Evolutionary conservation across 768 basidiomycete genomes (phyloP), one percentile per base, ranked within the genome.

Genomic region (Fomitopsis pulvina): DNA sequence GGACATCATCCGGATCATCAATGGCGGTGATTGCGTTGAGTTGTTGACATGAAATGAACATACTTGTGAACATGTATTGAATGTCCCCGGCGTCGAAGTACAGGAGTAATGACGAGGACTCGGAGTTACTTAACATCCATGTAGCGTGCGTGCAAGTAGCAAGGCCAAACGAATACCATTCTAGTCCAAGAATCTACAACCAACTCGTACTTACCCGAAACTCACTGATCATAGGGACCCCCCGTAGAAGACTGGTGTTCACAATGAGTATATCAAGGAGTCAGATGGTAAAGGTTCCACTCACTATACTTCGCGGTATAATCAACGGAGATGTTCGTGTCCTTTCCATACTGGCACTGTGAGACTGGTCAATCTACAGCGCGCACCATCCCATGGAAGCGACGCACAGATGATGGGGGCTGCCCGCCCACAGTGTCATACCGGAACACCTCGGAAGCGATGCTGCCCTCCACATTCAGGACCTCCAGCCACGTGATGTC

Each of bases 151-250:
- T n/a, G n/a, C n/a, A n/a, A n/a, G n/a, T n/a, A n/a, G n/a, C n/a
- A n/a, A n/a, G n/a, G n/a, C n/a, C n/a, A n/a, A n/a, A n/a, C n/a
- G n/a, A n/a, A n/a, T n/a, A n/a, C n/a, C n/a, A n/a, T n/a, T n/a
- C n/a, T n/a, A n/a, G n/a, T n/a, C n/a, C n/a, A n/a, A n/a, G n/a
- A n/a, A n/a, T n/a, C n/a, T n/a, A n/a, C n/a, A n/a, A n/a, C n/a
- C n/a, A n/a, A 14, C 63, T 73, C 18, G 62, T 60, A 57, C 71
- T 76, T 12, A 71, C 69, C 9, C 64, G 79, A 26, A 78, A 77
- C 74, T 52, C 69, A 80, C 3, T 76, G 76, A 32, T 73, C 58
- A 0, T 69, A 46, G 48, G 77, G 70, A 6, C 72, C 74, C 30
- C 11, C 57, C 57, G 42, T 55, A 58, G 50, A 58, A 58, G 47